These are phyloP conservation scores for Mucor velutinosus DNA, from an alignment of 371 early-diverging fungal genomes.

Conservation along the genomic window DNA sequence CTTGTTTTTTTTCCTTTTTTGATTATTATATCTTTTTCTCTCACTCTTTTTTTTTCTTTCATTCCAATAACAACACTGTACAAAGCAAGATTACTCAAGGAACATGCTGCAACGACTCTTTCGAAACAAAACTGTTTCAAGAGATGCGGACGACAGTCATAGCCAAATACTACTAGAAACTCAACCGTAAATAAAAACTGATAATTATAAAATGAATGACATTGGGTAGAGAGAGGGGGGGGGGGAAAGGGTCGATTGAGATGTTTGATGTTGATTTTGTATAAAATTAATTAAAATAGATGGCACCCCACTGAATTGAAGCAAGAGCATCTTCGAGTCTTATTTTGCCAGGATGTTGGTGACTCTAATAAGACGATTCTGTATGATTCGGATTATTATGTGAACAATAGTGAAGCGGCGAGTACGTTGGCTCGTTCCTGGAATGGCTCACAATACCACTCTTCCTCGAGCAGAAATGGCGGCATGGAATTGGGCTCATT, in stretches of 20 bases:
- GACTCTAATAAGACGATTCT: slow-evolving; percentile 47
- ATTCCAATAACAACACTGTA: background rate
- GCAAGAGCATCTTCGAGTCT: slow-evolving; percentile 38
- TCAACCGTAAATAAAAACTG: slow-evolving; percentile 37
- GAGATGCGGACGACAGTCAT: slow-evolving; percentile 38
- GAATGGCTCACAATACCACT: slow-evolving; percentile 26
- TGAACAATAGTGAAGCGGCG: slow-evolving; percentile 7
- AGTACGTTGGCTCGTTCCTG: slow-evolving; percentile 38
- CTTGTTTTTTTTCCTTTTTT: slow-evolving; percentile 1
- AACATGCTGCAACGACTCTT: slow-evolving; percentile 47
- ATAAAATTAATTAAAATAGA: slow-evolving; percentile 21
- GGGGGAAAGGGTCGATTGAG: background rate
- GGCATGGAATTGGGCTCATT: slow-evolving; percentile 27
- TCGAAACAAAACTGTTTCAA: slow-evolving; percentile 36
- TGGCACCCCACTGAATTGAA: slow-evolving; percentile 34
- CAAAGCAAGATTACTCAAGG: background rate
- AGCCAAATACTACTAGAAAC: slow-evolving; percentile 39
- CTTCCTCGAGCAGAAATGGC: slow-evolving; percentile 8
- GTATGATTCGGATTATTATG: slow-evolving; percentile 40
- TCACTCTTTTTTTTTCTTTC: background rate
- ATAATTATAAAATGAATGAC: slow-evolving; percentile 7
- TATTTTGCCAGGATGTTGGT: slow-evolving; percentile 48
- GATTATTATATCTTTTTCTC: background rate
- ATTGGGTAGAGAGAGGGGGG: background rate
- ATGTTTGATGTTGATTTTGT: background rate